Evolutionary conservation across 2,329 filamentous ascomycete species (phyloP), one percentile per base, ranked within the genome.

Genomic region (Colletotrichum noveboracense): DNA sequence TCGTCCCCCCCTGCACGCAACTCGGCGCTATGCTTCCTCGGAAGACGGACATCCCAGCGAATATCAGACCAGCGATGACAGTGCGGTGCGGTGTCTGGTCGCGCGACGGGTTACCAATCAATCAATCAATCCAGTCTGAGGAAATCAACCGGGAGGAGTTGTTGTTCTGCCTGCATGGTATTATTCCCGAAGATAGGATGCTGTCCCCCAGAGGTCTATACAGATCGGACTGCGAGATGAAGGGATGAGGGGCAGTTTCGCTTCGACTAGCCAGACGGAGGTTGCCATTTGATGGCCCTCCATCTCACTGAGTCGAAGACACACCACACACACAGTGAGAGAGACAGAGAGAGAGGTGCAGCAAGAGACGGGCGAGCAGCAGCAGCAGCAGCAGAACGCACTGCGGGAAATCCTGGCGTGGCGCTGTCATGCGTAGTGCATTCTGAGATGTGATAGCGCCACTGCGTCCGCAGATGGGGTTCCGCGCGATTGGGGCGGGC

Each of bases 401-500:
- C 18, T 30, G 28, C 30, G 18, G 38, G 24, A n/a, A 64, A 64
- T 70, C 36, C 58, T 70, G 32, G 58, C 30, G 38, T 64, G 64
- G 70, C 70, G 70, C 72, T 65, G 43, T 73, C 73, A 75, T 60
- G 64, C 70, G 70, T n/a, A 34, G 34, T n/a, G 14, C 36, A 24
- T 30, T 65, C 18, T 68, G 73, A 75, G 56, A 73, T 73, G 26
- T 75, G 73, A 73, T 48, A 58, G 34, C 48, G 56, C 43, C 43
- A 60, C 28, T 48, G 34, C 48, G 56, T 56, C 32, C 55, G 56
- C 52, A 55, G 56, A 72, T 68, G 64, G 70, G 67, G 72, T 71
- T 73, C 64, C 73, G 64, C 70, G 43, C 73, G 64, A 68, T 68
- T 73, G 69, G 73, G 70, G 56, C 43, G n/a, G 60, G 14, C 70